A percentile compares a stretch with the other conserved stretches of the same genome.
Evolutionary conservation across 345 rosid species (phyloP).

Genomic region (Eucalyptus camaldulensis): DNA sequence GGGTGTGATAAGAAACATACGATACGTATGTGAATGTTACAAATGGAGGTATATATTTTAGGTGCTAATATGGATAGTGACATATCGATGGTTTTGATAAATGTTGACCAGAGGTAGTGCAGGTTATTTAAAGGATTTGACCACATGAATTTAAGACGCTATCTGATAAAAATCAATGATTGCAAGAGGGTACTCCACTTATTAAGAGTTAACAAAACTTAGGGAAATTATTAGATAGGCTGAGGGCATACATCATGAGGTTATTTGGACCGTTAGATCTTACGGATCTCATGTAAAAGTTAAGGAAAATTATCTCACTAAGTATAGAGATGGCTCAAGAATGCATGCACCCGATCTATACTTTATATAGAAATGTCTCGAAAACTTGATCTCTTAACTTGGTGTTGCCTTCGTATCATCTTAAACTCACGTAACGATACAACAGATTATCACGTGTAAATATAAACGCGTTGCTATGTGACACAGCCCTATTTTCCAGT

Average conservation of each 20-base stretch:
- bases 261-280: not conserved
- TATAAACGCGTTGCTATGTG: not conserved
- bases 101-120: not conserved
- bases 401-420: not conserved
- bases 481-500: constrained; percentile 75
- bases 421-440: not conserved
- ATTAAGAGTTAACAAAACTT: not conserved
- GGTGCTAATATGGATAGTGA: not conserved
- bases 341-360: not conserved
- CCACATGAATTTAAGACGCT: not conserved
- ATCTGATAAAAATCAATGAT: not conserved
- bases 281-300: not conserved
- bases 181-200: not conserved
- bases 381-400: too few relatives aligned
- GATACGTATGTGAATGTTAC: not conserved
- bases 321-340: not conserved
- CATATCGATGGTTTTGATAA: not conserved
- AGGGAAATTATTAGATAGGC: not conserved
- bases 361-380: not conserved
- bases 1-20: not conserved
- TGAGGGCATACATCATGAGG: not conserved
- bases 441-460: not conserved
- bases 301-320: not conserved
- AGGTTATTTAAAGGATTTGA: not conserved
- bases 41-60: not conserved